Evolutionary conservation across 106 monocot species (phyloP).

Genomic region (Allium cepa): DNA sequence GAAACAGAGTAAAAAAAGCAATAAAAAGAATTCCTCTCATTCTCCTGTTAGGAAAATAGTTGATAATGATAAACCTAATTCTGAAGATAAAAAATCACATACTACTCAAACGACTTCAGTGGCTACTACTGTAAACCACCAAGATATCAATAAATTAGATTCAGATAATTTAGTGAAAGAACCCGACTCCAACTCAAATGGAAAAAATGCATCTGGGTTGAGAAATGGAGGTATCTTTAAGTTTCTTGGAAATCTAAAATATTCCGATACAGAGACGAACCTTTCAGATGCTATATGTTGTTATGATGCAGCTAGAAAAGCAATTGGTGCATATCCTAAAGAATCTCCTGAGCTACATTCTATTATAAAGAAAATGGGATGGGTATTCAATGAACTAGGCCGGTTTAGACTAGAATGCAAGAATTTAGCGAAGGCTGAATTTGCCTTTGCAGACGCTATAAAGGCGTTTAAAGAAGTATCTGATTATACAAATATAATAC

Average conservation of each 20-base stretch:
- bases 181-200: slow-evolving; percentile 8
- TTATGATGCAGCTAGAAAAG: slow-evolving; percentile 51
- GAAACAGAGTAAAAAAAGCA: slow-evolving; percentile 54
- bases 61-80: slow-evolving; percentile 11
- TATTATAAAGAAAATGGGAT: slow-evolving; percentile 75
- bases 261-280: slow-evolving; percentile 52
- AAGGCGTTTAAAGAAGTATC: slow-evolving; percentile 82
- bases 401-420: slow-evolving; percentile 58
- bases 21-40: slow-evolving; percentile 15
- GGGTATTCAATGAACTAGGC: slow-evolving; percentile 92
- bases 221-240: slow-evolving; percentile 78
- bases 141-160: slow-evolving; percentile 9
- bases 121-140: slow-evolving; percentile 6
- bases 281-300: slow-evolving; percentile 54
- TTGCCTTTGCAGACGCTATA: slow-evolving; percentile 78
- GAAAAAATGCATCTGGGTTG: slow-evolving; percentile 19
- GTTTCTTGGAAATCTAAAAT: slow-evolving; percentile 69
- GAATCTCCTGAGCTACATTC: slow-evolving; percentile 33
- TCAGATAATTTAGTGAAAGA: slow-evolving; percentile 2
- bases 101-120: not conserved
- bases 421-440: slow-evolving; percentile 65
- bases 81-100: not conserved
- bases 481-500: slow-evolving; percentile 84
- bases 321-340: slow-evolving; percentile 27
- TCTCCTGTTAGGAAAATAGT: slow-evolving; percentile 5